Evolutionary conservation across 2,329 filamentous ascomycete species (phyloP), one percentile per base, ranked within the genome.

Genomic region (Xylaria hypoxylon): DNA sequence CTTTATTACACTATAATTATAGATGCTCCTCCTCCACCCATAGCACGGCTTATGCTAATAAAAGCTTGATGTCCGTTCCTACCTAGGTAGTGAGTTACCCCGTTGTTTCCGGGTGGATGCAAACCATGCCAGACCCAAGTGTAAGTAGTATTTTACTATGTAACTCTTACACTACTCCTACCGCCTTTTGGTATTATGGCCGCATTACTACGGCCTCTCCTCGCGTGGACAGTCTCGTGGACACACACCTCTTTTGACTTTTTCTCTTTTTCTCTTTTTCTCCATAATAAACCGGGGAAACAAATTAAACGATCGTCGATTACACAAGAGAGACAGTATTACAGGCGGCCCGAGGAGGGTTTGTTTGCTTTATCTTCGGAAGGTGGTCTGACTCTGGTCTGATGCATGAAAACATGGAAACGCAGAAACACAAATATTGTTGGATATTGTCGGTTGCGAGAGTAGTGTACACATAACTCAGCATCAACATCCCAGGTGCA

Each of bases 161-260:
- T 67, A 64, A 67, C 58, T 67, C 61, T 67, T 60, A 64, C 65
- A 47, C 61, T 22, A 61, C 47, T 22, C 44, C 19, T 62, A 31
- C 40, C 35, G 50, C 17, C 24, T 19, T 15, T 50, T 45, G 52
- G 11, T 40, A 60, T 62, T 51, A 62, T 53, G 26, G 31, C 64
- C 47, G 13, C n/a, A 55, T 48, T 52, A 42, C 47, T 24, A 38
- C 13, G 4, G 13, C 5, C 28, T 5, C 28, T 5, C 28, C 28
- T 31, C 5, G 5, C 28, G 28, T 31, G 28, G 28, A 31, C 8
- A 31, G 5, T 28, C 26, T 51, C 31, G 38, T 38, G 40, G 58
- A 40, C 64, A 42, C 47, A 40, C 64, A 42, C 47, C 7, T 38
- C 15, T 13, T 33, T 31, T 55, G 3, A 35, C 19, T 26, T 19